phyloP scores from a whole-genome alignment of 345 rosid species.

The Syzygium grande region DNA sequence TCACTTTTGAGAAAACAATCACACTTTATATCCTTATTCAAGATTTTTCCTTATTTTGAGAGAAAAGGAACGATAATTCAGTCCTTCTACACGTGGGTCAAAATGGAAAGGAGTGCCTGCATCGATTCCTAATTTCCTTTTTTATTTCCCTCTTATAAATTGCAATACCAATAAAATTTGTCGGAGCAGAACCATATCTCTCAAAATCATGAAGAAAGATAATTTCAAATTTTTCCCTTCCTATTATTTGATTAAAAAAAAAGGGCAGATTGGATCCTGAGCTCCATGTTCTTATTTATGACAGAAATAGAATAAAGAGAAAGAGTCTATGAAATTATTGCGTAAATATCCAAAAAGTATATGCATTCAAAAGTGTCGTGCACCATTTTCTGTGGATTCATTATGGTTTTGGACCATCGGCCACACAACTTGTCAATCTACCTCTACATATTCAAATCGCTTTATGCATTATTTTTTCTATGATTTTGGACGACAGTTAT shows the following conservation, averaged over 20 bases:
- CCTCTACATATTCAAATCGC: background rate
- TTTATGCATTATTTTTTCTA: background rate
- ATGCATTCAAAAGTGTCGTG: background rate
- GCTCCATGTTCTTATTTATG: background rate
- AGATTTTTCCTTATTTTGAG: background rate
- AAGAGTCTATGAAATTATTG: background rate
- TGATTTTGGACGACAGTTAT: background rate
- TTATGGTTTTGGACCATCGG: background rate
- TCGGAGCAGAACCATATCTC: background rate
- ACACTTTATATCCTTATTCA: accelerated
- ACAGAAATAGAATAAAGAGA: background rate
- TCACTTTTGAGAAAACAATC: background rate
- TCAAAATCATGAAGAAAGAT: background rate
- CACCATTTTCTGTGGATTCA: too few species aligned
- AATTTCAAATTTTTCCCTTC: background rate
- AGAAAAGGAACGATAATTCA: background rate
- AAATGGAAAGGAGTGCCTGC: background rate
- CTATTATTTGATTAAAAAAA: background rate
- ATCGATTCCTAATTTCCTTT: background rate
- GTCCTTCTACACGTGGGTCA: background rate
- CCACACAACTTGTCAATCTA: background rate
- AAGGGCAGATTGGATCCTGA: background rate
- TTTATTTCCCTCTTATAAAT: background rate
- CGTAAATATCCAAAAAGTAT: background rate
- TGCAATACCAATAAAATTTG: background rate